Conservation (phyloP, 2,329 filamentous ascomycete genomes). For the Pleurostoma richardsiae region DNA sequence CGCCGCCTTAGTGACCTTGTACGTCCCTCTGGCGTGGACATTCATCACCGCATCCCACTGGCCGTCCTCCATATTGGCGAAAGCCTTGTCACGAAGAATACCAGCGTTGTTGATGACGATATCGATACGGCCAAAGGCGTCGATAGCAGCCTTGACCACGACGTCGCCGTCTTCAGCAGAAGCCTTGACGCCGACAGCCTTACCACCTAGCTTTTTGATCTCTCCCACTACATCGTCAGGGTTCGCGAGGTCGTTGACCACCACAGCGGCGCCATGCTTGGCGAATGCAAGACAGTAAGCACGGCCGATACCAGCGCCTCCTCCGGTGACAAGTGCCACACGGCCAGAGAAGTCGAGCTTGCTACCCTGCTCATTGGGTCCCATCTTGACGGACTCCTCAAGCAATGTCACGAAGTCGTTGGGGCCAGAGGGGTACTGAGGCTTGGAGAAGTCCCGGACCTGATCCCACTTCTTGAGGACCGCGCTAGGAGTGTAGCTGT, state of each 20-base stretch:
- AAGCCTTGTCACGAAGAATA: slow-evolving; percentile 96
- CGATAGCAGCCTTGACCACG: slow-evolving; percentile 89
- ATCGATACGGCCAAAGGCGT: slow-evolving; percentile 88
- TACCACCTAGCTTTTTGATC: slow-evolving; percentile 83
- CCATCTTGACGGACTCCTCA: slow-evolving; percentile 76
- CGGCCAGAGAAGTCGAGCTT: slow-evolving; percentile 77
- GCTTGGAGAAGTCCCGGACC: slow-evolving; percentile 78
- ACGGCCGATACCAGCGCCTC: slow-evolving; percentile 85
- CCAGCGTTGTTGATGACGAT: slow-evolving; percentile 97
- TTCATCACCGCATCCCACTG: slow-evolving; percentile 90
- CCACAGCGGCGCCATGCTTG: slow-evolving; percentile 74
- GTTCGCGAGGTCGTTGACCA: slow-evolving; percentile 94
- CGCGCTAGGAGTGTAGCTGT: slow-evolving; percentile 80
- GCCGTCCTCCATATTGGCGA: slow-evolving; percentile 93
- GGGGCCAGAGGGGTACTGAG: slow-evolving; percentile 77
- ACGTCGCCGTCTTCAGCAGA: slow-evolving; percentile 88
- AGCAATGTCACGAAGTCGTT: slow-evolving; percentile 85
- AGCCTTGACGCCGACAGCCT: slow-evolving; percentile 89
- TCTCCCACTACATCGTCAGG: slow-evolving; percentile 87
- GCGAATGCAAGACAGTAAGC: slow-evolving; percentile 83
- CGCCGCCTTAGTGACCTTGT: slow-evolving; percentile 94
- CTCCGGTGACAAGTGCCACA: slow-evolving; percentile 83
- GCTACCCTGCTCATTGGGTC: slow-evolving; percentile 65
- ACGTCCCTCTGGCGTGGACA: slow-evolving; percentile 90
- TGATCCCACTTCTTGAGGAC: slow-evolving; percentile 86